Evolutionary conservation across 352 stramenopile species (phyloP).

Genomic region (Globisporangium canariense): DNA sequence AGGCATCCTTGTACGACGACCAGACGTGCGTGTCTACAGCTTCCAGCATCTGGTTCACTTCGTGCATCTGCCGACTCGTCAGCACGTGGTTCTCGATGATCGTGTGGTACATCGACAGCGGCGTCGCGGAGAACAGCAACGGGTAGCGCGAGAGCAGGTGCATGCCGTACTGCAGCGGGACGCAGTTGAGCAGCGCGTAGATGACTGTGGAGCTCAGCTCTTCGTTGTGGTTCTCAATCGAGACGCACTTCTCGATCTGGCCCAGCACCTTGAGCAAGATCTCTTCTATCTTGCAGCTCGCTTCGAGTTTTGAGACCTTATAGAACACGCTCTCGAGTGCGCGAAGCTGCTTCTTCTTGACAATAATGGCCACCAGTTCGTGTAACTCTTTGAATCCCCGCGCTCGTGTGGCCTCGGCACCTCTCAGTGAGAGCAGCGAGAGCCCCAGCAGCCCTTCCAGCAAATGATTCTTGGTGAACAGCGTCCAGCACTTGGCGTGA

Average conservation of each 20-base stretch:
- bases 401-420: conserved; percentile 13
- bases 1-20: conserved; percentile 71
- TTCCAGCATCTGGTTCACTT: conserved; percentile 73
- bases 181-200: conserved; percentile 61
- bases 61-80: conserved; percentile 55
- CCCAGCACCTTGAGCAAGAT: conserved; percentile 44
- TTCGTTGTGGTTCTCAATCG: conserved; percentile 35
- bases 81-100: conserved; percentile 74
- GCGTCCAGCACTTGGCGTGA: conserved; percentile 48
- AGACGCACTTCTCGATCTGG: conserved; percentile 44
- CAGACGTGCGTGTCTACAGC: conserved; percentile 81
- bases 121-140: conserved; percentile 57
- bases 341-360: conserved; percentile 35
- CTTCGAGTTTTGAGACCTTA: conserved; percentile 26
- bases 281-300: conserved; percentile 22
- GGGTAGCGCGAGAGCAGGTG: conserved; percentile 54
- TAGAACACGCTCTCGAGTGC: conserved; percentile 42
- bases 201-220: conserved; percentile 57
- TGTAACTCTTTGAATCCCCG: conserved; percentile 38
- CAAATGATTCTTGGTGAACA: conserved; percentile 50
- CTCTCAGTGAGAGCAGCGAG: conserved; percentile 33
- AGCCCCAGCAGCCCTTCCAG: conserved; percentile 52
- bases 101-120: conserved; percentile 72
- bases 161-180: conserved; percentile 56
- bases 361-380: conserved; percentile 40